These are phyloP conservation scores for Talaromyces thailandensis DNA, from an alignment of 495 filamentous ascomycete genomes.

Conservation along the genomic window DNA sequence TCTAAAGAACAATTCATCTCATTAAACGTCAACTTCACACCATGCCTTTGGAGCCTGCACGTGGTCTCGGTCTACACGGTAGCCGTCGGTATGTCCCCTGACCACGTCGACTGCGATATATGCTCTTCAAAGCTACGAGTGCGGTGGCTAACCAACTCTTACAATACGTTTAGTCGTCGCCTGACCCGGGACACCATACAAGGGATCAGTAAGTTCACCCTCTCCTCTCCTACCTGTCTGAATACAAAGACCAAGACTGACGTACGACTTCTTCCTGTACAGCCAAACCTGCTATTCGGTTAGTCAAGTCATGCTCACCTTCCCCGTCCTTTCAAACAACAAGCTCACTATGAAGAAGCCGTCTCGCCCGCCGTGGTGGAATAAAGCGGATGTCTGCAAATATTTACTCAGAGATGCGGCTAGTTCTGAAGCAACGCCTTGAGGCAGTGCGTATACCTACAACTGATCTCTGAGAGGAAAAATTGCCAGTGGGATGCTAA, in stretches of 20 bases:
- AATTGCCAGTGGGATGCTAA: neutral
- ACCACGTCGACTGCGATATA: slow-evolving; percentile 7
- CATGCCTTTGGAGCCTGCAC: neutral
- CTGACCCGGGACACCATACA: slow-evolving; percentile 50
- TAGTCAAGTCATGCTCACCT: slow-evolving; percentile 12
- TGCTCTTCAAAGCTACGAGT: slow-evolving; percentile 46
- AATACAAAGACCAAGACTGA: neutral
- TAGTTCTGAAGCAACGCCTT: slow-evolving; percentile 42
- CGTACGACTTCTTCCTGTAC: slow-evolving; percentile 6
- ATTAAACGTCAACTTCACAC: neutral
- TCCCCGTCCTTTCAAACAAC: neutral
- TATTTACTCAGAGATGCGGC: slow-evolving; percentile 66
- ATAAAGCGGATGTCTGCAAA: slow-evolving; percentile 58
- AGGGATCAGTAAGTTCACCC: slow-evolving; percentile 51
- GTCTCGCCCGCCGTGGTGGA: slow-evolving; percentile 70
- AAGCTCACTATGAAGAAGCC: slow-evolving; percentile 32
- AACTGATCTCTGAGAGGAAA: neutral
- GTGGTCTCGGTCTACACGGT: neutral
- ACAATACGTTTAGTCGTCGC: slow-evolving; percentile 49
- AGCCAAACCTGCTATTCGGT: slow-evolving; percentile 64
- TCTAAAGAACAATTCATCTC: neutral
- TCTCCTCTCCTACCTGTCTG: neutral
- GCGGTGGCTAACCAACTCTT: slow-evolving; percentile 33
- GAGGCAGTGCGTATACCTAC: slow-evolving; percentile 36
- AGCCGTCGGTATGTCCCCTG: neutral